Conservation (phyloP, 129 eudicot species). For the Arctium lappa region DNA sequence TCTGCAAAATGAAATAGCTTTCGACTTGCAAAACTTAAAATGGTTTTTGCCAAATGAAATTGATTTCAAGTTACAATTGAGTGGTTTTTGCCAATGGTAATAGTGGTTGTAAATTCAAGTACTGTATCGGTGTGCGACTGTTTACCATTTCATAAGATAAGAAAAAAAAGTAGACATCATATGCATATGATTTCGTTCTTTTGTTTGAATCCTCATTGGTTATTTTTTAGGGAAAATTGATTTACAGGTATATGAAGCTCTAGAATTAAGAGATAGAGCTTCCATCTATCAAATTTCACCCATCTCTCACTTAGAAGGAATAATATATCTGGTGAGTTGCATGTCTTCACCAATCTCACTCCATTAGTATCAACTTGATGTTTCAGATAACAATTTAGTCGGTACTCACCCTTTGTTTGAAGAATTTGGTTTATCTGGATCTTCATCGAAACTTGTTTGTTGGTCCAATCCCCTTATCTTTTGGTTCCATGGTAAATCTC, state of each 20-base stretch:
- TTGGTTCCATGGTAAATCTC: no score
- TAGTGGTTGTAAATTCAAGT: background rate
- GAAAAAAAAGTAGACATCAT: background rate
- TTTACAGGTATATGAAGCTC: conserved; percentile 43
- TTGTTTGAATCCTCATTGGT: background rate
- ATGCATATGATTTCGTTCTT: background rate
- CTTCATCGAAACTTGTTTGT: no score
- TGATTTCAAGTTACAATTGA: background rate
- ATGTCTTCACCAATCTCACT: no score
- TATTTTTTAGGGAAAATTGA: background rate
- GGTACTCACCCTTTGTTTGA: no score
- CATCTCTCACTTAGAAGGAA: no score
- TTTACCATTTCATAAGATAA: background rate
- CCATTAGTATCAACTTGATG: no score
- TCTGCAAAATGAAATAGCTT: no score
- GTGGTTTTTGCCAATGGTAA: background rate
- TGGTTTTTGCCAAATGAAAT: background rate
- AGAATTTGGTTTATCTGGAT: no score
- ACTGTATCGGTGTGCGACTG: background rate
- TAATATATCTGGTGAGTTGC: no score
- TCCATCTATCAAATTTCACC: conserved; percentile 22
- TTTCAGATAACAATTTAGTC: no score
- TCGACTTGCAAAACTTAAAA: background rate
- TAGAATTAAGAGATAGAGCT: conserved; percentile 47
- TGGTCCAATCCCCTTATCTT: no score